A percentile compares a stretch with the other conserved stretches of the same genome.
phyloP scores from a whole-genome alignment of 1,284 basidiomycete genomes.

The Xerocomus nothofagi region DNA sequence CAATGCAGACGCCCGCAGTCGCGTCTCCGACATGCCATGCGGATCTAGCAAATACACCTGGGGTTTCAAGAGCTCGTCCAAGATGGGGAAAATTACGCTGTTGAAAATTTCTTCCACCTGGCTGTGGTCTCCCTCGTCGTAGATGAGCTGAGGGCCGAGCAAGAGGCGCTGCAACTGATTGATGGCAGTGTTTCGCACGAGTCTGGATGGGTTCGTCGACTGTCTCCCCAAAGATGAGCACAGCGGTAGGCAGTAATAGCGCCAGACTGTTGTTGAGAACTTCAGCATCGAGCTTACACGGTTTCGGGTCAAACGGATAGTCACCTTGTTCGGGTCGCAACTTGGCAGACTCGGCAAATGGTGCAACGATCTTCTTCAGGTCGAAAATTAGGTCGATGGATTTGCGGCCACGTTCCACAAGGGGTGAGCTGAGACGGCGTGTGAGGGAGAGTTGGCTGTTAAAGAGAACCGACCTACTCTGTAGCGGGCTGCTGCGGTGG shows the following conservation, averaged over 20 bases:
- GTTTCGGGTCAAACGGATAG: constrained; percentile 6
- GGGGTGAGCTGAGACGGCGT: constrained; percentile 56
- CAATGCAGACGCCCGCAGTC: constrained; percentile 82
- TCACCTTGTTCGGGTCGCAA: constrained; percentile 52
- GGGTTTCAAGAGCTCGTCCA: constrained; percentile 90
- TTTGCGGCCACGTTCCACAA: constrained; percentile 76
- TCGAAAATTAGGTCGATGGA: constrained; percentile 82
- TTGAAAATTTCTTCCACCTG: constrained; percentile 87
- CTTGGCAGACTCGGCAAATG: constrained; percentile 51
- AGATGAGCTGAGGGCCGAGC: constrained; percentile 74
- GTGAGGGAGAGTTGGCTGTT: constrained; percentile 6
- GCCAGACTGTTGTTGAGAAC: constrained; percentile 63
- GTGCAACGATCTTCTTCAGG: constrained; percentile 63
- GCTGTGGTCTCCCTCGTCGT: constrained; percentile 53
- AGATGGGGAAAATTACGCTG: constrained; percentile 86
- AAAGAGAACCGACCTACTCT: constrained; percentile 43
- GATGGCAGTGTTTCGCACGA: constrained; percentile 85
- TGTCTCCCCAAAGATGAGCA: constrained; percentile 80
- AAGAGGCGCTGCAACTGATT: constrained; percentile 86
- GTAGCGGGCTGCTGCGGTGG: constrained; percentile 51
- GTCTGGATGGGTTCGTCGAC: constrained; percentile 81
- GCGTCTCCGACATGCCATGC: constrained; percentile 86
- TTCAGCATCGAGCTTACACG: constrained; percentile 9
- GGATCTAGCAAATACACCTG: constrained; percentile 81
- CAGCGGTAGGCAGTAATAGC: constrained; percentile 77